Evolutionary conservation across 1,284 basidiomycete species (phyloP), one percentile per base, ranked within the genome.

Genomic region (Tylopilus sp.): DNA sequence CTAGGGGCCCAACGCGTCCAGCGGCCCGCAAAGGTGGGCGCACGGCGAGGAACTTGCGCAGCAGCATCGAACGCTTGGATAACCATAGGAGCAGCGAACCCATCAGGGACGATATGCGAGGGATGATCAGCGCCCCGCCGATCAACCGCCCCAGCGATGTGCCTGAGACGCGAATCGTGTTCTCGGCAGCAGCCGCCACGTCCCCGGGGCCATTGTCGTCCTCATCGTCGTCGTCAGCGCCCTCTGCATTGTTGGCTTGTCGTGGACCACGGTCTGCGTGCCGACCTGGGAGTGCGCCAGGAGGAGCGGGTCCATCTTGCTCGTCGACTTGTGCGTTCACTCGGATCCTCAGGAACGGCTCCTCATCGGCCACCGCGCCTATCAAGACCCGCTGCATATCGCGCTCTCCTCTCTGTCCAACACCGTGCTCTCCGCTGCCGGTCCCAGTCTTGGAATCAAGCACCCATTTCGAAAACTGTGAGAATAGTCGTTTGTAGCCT

Each of bases 51-150:
- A 87, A 72, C 21, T 61, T 60, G 26, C 78, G 74, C 35, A 86
- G 67, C 7, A 81, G 53, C 3, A 58, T 50, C 7, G 77, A 78
- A 44, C 68, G 70, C 51, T 65, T 71, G 12, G 85, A 80, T 3
- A 87, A 59, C 14, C 72, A 71, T 31, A 80, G 68, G 4, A 89
- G 73, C 8, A 85, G 55, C 3, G 70, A 62, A 1, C 86, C 87
- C 82, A 85, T 85, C 35, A 72, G 59, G 42, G 69, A 79, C 15
- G 86, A 77, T 52, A 89, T 78, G 11, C 73, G 73, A 0, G 87
- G 87, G 44, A 84, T 71, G 51, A 83, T 67, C 17, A 88, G 67
- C 0, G 85, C 83, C 2, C 83, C 83, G 24, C 80, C 82, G 42
- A 88, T 65, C 57, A 78, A 69, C 18, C 83, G 76, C 2, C 84